Evolutionary conservation across 140 eudicot genomes (phyloP).

Genomic region (Oenanthe javanica): DNA sequence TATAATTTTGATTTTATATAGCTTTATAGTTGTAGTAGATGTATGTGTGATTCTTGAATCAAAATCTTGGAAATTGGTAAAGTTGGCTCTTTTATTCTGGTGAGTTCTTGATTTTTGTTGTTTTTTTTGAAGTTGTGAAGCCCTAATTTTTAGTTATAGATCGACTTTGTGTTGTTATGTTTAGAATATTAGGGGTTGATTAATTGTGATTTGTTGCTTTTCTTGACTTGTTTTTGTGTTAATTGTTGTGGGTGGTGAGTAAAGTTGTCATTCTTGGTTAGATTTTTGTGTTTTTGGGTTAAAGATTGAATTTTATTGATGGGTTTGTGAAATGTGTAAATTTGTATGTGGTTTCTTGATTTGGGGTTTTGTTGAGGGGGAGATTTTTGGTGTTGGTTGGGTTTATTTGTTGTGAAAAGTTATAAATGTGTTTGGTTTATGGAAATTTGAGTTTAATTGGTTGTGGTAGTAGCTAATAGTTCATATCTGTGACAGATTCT

Average conservation of each 20-base stretch:
- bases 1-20: not conserved
- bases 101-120: not conserved
- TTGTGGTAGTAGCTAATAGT: not conserved
- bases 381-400: not conserved
- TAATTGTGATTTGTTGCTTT: not conserved
- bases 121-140: not conserved
- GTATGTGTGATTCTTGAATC: constrained; percentile 2
- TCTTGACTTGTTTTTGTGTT: not conserved
- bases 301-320: not conserved
- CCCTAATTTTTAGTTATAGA: not conserved
- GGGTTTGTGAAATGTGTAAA: not conserved
- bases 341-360: not conserved
- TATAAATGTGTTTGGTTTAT: not conserved
- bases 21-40: not conserved
- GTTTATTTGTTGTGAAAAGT: not conserved
- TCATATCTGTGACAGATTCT: not conserved
- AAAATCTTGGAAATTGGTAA: constrained; percentile 9
- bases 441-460: constrained; percentile 7
- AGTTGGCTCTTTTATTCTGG: constrained; percentile 4
- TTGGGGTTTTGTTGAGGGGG: not conserved
- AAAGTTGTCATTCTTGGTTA: constrained; percentile 1
- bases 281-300: not conserved
- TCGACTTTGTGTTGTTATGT: not conserved
- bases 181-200: not conserved
- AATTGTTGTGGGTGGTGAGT: not conserved